Base-by-base conservation (phyloP, 768 basidiomycete genomes). In the Gyrodon lividus region DNA sequence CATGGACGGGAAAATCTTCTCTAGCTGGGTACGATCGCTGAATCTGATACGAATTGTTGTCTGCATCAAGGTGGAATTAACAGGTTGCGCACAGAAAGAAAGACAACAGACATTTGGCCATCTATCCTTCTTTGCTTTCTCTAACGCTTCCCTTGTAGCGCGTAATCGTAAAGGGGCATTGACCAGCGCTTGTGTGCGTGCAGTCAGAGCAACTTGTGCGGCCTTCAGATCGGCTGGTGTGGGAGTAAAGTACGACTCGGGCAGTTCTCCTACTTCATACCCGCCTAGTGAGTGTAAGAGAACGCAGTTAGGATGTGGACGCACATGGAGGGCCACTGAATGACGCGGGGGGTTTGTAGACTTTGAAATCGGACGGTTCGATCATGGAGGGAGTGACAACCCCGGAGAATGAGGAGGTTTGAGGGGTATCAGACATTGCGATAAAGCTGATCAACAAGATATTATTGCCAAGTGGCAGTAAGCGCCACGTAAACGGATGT, bases 31-130 rank as follows among this genome's bases (percentile, higher is more conserved):
- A 43, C 87, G 79, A 68, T 95, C 90, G 19, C 83, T 73, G 69
- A 95, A 96, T 60, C 80, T 81, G 57, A 96, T 70, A 17, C 93
- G 82, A 58, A 96, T 88, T 3, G 78, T 87, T 2, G 90, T 91
- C 90, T 94, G 58, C 13, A 31, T 35, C 45, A 30, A 42, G 26
- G 39, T 72, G 40, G 61, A 58, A 26, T 43, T n/a, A 4, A 34
- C 39, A 43, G 4, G 50, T 4, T 16, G 19, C 14, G 40, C 22
- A 16, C 13, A 13, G 33, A 6, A 43, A 33, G 0, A 20, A 30
- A 35, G 13, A 24, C 42, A 8, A 53, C 60, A 56, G 54, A 92
- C 90, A 51, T 76, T 79, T 8, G 91, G 91, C 84, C 86, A 93
- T 59, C 82, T 77, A 45, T 84, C 81, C 43, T 68, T 74, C 63